phyloP scores from a whole-genome alignment of 2,329 filamentous ascomycete genomes.

The Myriosclerotinia curreyana region DNA sequence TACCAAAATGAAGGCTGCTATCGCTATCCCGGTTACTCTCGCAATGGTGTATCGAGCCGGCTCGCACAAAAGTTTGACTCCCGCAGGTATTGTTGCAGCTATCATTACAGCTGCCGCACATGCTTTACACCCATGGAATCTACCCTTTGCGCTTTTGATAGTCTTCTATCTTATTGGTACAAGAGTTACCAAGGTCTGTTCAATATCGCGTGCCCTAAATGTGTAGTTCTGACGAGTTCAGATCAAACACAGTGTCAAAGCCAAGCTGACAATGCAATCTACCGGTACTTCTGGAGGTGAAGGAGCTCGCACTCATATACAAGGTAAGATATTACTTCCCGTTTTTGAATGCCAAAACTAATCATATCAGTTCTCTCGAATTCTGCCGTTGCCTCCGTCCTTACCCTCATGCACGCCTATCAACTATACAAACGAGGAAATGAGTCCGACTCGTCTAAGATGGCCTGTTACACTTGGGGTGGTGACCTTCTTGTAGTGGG shows the following conservation, averaged over 20 bases:
- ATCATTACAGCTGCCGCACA: slow-evolving; percentile 73
- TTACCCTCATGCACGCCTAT: slow-evolving; percentile 57
- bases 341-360: slow-evolving; percentile 18
- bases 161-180: slow-evolving; percentile 88
- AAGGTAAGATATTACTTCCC: slow-evolving; percentile 49
- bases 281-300: slow-evolving; percentile 73
- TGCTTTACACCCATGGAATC: slow-evolving; percentile 86
- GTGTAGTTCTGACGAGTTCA: slow-evolving; percentile 41
- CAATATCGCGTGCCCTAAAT: neutral
- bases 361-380: slow-evolving; percentile 69
- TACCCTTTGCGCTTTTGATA: slow-evolving; percentile 80
- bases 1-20: slow-evolving; percentile 52
- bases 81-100: slow-evolving; percentile 69
- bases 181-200: slow-evolving; percentile 70
- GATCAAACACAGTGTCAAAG: slow-evolving; percentile 86
- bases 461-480: slow-evolving; percentile 54
- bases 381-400: slow-evolving; percentile 71
- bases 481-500: slow-evolving; percentile 63
- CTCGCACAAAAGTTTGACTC: slow-evolving; percentile 74
- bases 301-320: slow-evolving; percentile 76
- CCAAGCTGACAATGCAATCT: slow-evolving; percentile 73
- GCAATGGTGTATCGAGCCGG: slow-evolving; percentile 65
- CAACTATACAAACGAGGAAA: slow-evolving; percentile 52
- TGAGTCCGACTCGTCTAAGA: slow-evolving; percentile 26
- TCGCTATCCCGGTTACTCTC: slow-evolving; percentile 57